Base-by-base conservation (phyloP, 495 filamentous ascomycete genomes). In the Tuber indicum region DNA sequence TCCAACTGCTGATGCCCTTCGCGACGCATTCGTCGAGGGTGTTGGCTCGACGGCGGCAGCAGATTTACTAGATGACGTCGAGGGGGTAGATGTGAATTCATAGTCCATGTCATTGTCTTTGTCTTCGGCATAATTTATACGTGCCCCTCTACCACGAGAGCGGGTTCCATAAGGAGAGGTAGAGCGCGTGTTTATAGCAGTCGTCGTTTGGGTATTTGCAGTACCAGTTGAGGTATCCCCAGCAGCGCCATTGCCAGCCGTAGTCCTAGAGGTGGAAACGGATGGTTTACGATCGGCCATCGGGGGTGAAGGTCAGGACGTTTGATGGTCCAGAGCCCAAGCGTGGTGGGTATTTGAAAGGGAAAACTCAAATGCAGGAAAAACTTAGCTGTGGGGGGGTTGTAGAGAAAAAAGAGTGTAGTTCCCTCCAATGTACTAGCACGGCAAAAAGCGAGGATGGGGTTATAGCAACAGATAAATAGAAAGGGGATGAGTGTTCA, bases 81-180 rank as follows among this genome's bases (percentile, higher is more conserved):
- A 85, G 74, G 83, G 81, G 77, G 86, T 79, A 43, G 77, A 86
- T 80, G 78, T 88, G 85, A 82, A 85, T 78, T 89, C 90, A 83
- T 92, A 88, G 58, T 99, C 96, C 85, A 93, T 89, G 78, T 98
- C 96, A 79, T 93, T 86, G 81, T 98, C 96, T 83, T 91, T 92
- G 85, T 99, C 96, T 86, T 99, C 96, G 45, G 96, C 96, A 85
- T 99, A 99, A 84, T 99, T 99, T 71, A 91, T 90, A 78, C 96
- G 92, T 77, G 92, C 93, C 62, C 91, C 92, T 77, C 94, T 90
- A 83, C 96, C 97, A 84, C 96, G 91, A 75, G 96, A 99, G 79
- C 96, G 92, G 79, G 96, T 99, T 77, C 96, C 96, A 84, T 99
- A 98, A 36, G 93, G 92, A 71, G 92, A 91, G 12, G 90, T 78